Base-by-base conservation (phyloP, 257 asterid genomes). In the Solanum tacnaense region DNA sequence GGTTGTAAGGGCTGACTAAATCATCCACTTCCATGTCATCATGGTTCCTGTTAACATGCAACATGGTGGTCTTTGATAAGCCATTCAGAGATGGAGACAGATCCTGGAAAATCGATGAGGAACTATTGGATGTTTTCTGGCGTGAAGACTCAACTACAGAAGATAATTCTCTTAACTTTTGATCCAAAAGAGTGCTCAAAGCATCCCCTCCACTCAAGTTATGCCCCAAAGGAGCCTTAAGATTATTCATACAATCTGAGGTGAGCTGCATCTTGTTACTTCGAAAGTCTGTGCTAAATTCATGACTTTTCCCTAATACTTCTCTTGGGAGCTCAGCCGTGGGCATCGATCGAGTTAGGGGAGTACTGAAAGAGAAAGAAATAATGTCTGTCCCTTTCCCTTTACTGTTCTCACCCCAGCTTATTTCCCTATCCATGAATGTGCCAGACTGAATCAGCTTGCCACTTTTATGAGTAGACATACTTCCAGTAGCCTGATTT, bases 341-440 rank as follows among this genome's bases (percentile, higher is more conserved):
- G n/a, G 89, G 86, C 85, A 89, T 88, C 15, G 92, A 87, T 72
- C 96, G 91, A 21, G 94, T 74, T 94, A 97, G 88, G 34, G 98
- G 98, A 91, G 99, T 91, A 74, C 90, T 95, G 93, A 96, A 97
- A 56, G 99, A 95, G 90, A 97, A 96, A 41, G 99, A 97, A 90
- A 97, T 78, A 65, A 96, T 95, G 65, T 94, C 99, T 27, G 92
- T 87, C 87, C 94, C 95, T 15, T 88, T 87, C 56, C 89, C 89
- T 89, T 91, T 91, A 88, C 90, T 88, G 34, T 93, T 91, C 88
- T 91, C 93, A 41, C 89, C 91, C 92, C 95, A 91, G 67, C 89
- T 88, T 85, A 89, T 90, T 84, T 88, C 91, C 67, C 86, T 90
- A 25, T 90, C 92, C 62, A 87, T 82, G 39, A 83, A 38, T 76